Base-by-base conservation (phyloP, 2,329 filamentous ascomycete genomes). In the Didymellaceae sp. region DNA sequence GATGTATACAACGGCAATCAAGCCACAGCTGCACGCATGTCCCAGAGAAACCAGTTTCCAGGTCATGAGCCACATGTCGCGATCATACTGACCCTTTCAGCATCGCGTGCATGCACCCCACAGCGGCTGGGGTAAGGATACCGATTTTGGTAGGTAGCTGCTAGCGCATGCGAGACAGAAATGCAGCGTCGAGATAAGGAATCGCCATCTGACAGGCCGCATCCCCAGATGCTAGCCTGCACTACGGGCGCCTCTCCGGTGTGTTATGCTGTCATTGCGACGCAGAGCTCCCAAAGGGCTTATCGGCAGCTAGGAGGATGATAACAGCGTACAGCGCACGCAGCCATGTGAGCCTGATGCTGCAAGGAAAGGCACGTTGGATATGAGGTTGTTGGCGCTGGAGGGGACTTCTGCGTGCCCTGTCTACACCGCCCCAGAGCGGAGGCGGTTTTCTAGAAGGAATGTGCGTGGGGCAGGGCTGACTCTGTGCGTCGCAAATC, bases 181-280 rank as follows among this genome's bases (percentile, higher is more conserved):
- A 50, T 32, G 41, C 39, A 40, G 33, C 17, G 24, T 31, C 35
- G 53, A 62, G 66, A 70, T 70, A 70, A 70, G 55, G 54, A 60
- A 54, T 49, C 37, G 51, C 34, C 22, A 37, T 53, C 51, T 66
- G 55, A 67, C 57, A 68, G 66, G 66, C 59, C 44, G 22, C 24
- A 8, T 24, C 35, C 17, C 42, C 41, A 41, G 31, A 35, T 35
- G 37, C 30, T 44, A 45, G 40, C 16, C 18, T 14, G 30, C 41
- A 30, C 50, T 38, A 42, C 22, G 24, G 38, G 45, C 41, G 44
- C 17, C 39, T 39, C 22, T 45, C 35, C 48, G 48, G 43, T 18
- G 31, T 38, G 37, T 43, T 42, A 43, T 46, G 48, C 44, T n/a
- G 52, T 55, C 47, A 55, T 55, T 14, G 25, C 30, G 17, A 44